Base-by-base conservation (phyloP, 2,329 filamentous ascomycete genomes). In the Didymella lethalis region DNA sequence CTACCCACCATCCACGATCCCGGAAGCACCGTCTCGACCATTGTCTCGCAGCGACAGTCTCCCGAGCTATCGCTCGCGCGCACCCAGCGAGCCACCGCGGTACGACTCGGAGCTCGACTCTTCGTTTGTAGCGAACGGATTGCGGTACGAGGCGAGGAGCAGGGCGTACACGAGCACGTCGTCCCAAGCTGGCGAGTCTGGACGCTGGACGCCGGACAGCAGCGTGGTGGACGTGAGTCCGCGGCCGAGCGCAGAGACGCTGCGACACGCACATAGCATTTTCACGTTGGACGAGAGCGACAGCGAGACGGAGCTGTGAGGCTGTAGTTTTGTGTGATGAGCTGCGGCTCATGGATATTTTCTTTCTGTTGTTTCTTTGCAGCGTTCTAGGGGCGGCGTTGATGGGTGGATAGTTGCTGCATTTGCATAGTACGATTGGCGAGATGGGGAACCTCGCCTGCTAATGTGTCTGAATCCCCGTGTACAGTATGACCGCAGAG, bases 41-140 rank as follows among this genome's bases (percentile, higher is more conserved):
- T 61, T 73, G 1, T 77, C 75, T 3, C 71, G 75, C n/a, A 78
- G 77, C 26, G 72, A 71, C 55, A 78, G 74, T 43, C 68, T 82
- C 4, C 81, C 81, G 5, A 80, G 78, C 55, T 83, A 83, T 64
- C 75, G 75, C 25, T 81, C 79, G 0, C 77, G 70, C 23, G 56
- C 70, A 2, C 67, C 76, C 44, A 64, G 73, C 56, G 68, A 68
- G 31, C 79, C 79, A 5, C 80, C 80, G 4, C 72, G 72, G 7
- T 82, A 82, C 64, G 76, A 78, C n/a, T 74, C 77, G 12, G 75
- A 79, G 20, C 71, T 71, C 6, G 75, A 77, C 14, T 59, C 73
- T 25, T n/a, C 43, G 10, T 45, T 38, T 1, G 75, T 82, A 1
- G 74, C 77, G 7, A 77, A 82, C 58, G 80, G 80, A 3, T 81